A percentile compares a stretch with the other conserved stretches of the same genome.
These are phyloP conservation scores for Apophysomyces trapeziformis DNA, from an alignment of 371 early-diverging fungal species.

Conservation along the genomic window DNA sequence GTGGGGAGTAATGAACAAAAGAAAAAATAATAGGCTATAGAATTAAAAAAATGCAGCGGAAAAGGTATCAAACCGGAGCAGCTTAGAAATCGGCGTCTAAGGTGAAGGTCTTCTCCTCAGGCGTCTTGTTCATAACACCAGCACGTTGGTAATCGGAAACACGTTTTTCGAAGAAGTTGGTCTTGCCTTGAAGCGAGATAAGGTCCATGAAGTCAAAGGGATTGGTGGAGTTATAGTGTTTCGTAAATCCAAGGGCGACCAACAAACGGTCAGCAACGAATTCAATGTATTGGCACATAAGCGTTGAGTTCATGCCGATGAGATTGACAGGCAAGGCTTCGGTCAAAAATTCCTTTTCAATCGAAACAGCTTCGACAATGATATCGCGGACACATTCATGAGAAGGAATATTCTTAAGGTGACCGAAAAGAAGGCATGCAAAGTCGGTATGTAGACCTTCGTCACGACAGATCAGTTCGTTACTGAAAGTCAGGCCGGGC, in stretches of 20 bases:
- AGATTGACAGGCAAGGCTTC: conserved; percentile 95
- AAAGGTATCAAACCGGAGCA: conserved; percentile 2
- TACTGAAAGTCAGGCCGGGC: conserved; percentile 99
- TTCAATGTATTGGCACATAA: conserved; percentile 99
- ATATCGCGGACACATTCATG: conserved; percentile 76
- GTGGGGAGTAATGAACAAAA: conserved; percentile 5
- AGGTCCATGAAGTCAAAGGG: conserved; percentile 99
- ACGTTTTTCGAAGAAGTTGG: conserved; percentile 99
- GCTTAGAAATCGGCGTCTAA: conserved; percentile 84
- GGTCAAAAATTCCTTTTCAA: conserved; percentile 97
- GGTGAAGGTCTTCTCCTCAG: conserved; percentile 76
- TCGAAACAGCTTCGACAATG: conserved; percentile 93
- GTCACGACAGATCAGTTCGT: conserved; percentile 99
- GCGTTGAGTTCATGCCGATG: conserved; percentile 98
- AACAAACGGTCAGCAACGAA: conserved; percentile 99
- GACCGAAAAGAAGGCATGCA: conserved; percentile 97
- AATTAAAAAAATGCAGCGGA: background rate
- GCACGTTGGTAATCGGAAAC: conserved; percentile 99
- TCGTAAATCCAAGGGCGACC: conserved; percentile 89
- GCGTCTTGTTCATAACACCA: conserved; percentile 86
- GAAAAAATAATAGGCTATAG: conserved; percentile 3
- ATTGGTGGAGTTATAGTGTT: conserved; percentile 91
- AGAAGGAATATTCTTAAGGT: conserved; percentile 82
- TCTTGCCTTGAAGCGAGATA: conserved; percentile 99
- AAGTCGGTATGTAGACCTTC: conserved; percentile 99